phyloP scores from a whole-genome alignment of 441 rosid genomes.

The Manihot esculenta region DNA sequence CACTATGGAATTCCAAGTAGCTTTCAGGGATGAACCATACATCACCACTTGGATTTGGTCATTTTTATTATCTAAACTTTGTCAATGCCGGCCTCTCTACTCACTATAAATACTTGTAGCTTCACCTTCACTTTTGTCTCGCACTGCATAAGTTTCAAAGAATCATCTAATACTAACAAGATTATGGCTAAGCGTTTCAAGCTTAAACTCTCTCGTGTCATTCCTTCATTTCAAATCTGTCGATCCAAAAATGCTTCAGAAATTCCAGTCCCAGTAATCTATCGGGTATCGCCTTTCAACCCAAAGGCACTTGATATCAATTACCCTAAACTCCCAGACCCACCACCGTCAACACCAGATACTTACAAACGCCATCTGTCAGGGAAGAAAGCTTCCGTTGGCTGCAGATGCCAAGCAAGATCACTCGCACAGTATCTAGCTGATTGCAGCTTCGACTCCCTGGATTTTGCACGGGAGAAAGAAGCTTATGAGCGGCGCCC shows the following conservation, averaged over 20 bases:
- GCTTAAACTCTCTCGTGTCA: slow-evolving; percentile 36
- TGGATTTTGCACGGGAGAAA: slow-evolving; percentile 13
- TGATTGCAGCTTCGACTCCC: slow-evolving; percentile 18
- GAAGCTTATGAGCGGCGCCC: slow-evolving; percentile 1
- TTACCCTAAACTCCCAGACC: slow-evolving; percentile 29
- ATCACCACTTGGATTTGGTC: slow-evolving; percentile 40
- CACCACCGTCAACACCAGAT: slow-evolving; percentile 45
- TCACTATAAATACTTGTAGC: background rate
- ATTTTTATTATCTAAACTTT: background rate
- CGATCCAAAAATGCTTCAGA: slow-evolving; percentile 27
- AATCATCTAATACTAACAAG: background rate
- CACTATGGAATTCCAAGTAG: slow-evolving; percentile 21
- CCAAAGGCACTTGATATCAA: slow-evolving; percentile 31
- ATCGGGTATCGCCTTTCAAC: slow-evolving; percentile 28
- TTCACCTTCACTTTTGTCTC: too few relatives aligned
- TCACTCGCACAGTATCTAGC: slow-evolving; percentile 4
- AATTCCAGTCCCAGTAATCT: slow-evolving; percentile 19
- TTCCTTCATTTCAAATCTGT: slow-evolving; percentile 42
- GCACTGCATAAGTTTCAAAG: background rate
- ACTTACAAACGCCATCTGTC: background rate
- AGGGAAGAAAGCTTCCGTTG: slow-evolving; percentile 1
- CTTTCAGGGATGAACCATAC: slow-evolving; percentile 18
- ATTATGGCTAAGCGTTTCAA: slow-evolving; percentile 42
- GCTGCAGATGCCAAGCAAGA: slow-evolving; percentile 16
- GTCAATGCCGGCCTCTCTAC: slow-evolving; percentile 36